Evolutionary conservation across 495 filamentous ascomycete genomes (phyloP), one percentile per base, ranked within the genome.

Genomic region (Peziza echinospora): DNA sequence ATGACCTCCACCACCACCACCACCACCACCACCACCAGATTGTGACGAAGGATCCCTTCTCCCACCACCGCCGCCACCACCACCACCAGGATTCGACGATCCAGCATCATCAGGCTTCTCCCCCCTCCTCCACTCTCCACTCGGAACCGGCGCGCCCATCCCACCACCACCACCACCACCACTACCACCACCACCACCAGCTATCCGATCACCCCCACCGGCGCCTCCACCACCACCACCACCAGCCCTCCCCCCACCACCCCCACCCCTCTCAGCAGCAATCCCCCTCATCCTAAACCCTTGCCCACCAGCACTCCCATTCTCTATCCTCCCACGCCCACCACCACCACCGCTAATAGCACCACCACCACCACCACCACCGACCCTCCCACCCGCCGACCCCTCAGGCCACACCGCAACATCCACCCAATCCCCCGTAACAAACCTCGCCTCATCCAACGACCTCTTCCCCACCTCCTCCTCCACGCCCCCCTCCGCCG

Each of bases 381-480:
- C 75, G 19, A 92, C 76, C 13, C 13, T 13, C 13, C 13, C 13
- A n/a, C 70, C 70, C 0, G 84, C 84, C 55, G 85, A 78, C 39
- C 69, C 64, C 56, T 76, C 61, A 13, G 87, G 83, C 39, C 80
- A 76, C 21, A 96, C 76, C 2, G 82, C 80, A 58, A 79, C 83
- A 47, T 75, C 75, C 21, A 96, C 70, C 58, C 77, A 93, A 63
- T 93, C 87, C 0, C 87, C 89, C 49, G 86, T 76, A 24, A 94
- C 77, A 53, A 93, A 93, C 22, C 73, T 67, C 26, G 71, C 74
- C 39, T 91, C 83, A 41, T 64, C 63, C 34, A 94, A 62, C 39
- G 80, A 82, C 63, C 77, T 86, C 8, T 77, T 71, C 37, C 71
- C 68, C n/a, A 43, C 60, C 8, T 52, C 51, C 19, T 51, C 51